These are phyloP conservation scores for Alternaria solani DNA, from an alignment of 2,329 filamentous ascomycete genomes.

Conservation along the genomic window DNA sequence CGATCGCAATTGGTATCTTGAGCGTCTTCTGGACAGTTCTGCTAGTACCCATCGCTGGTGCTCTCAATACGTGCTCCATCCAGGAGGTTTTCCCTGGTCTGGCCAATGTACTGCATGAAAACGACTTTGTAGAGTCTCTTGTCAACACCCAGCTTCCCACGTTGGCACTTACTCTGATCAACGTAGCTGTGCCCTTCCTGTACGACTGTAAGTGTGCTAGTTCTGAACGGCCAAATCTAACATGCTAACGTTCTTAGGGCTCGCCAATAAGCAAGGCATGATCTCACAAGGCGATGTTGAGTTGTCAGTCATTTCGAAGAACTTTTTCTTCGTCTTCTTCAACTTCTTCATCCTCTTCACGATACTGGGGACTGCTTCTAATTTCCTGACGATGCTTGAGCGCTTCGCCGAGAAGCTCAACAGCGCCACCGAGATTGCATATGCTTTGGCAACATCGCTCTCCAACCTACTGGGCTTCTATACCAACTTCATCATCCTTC, in stretches of 20 bases:
- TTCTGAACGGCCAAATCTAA: neutral
- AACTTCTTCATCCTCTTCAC: slow-evolving; percentile 98
- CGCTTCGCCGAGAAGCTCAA: slow-evolving; percentile 75
- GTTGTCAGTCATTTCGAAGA: slow-evolving; percentile 94
- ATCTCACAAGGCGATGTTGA: slow-evolving; percentile 95
- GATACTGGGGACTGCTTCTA: slow-evolving; percentile 79
- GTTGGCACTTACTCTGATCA: slow-evolving; percentile 83
- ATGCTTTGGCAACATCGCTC: slow-evolving; percentile 77
- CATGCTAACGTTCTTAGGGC: slow-evolving; percentile 53
- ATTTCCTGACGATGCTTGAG: slow-evolving; percentile 72
- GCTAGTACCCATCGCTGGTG: slow-evolving; percentile 77
- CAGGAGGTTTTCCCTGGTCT: slow-evolving; percentile 74
- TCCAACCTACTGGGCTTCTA: slow-evolving; percentile 83
- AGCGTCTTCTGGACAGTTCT: slow-evolving; percentile 89
- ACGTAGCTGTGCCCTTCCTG: slow-evolving; percentile 87
- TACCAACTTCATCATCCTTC: slow-evolving; percentile 90
- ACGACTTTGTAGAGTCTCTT: slow-evolving; percentile 76
- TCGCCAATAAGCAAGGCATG: slow-evolving; percentile 92
- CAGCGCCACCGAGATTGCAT: slow-evolving; percentile 81
- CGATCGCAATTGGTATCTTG: slow-evolving; percentile 79
- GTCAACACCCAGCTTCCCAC: slow-evolving; percentile 90
- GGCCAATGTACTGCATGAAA: slow-evolving; percentile 70
- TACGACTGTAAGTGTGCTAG: slow-evolving; percentile 74
- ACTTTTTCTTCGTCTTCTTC: slow-evolving; percentile 99
- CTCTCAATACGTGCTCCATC: slow-evolving; percentile 84